Evolutionary conservation across 306 rosid genomes (phyloP), one percentile per base, ranked within the genome.

Genomic region (Rosa lucieae): DNA sequence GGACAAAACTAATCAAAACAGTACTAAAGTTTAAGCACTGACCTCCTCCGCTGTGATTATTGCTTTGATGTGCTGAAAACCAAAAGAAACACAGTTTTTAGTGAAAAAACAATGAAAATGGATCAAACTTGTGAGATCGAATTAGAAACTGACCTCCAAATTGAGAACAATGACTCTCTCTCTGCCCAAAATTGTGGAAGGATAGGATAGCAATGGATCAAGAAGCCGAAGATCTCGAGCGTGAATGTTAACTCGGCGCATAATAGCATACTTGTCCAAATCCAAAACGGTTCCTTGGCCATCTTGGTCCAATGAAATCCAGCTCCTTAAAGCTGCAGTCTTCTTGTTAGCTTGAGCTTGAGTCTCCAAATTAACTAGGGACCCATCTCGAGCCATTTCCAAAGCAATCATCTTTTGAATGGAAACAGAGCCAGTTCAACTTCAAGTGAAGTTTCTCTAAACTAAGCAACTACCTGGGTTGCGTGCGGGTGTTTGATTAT

Each of bases 211-310:
- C 65, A 92, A 74, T 3, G 97, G 97, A 81, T 92, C 97, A 18
- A 92, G 89, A 76, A 92, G 86, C 40, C 97, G 88, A 86, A 92
- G 96, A 83, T 92, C 97, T 77, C 97, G 87, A 0, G 97, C 89
- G 47, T 92, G 85, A 73, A 92, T 92, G 47, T 85, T 70, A 67
- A 92, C 90, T 1, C 86, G 85, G 65, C 92, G 92, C 90, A 92
- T 92, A 48, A 92, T 92, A 71, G 90, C 92, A 42, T 89, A 82
- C 89, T 92, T 92, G 39, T 92, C 97, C 32, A 88, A 86, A 86
- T 92, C 97, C 48, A 92, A 74, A 8, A 88, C 49, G 1, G 88
- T 81, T 8, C 82, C 85, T 51, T 49, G 46, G 20, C 96, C 97
- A 52, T 77, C 75, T 12, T 80, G 86, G 90, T 89, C 79, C 9